phyloP scores from a whole-genome alignment of 257 asterid genomes.

The Ajuga chamaepitys region DNA sequence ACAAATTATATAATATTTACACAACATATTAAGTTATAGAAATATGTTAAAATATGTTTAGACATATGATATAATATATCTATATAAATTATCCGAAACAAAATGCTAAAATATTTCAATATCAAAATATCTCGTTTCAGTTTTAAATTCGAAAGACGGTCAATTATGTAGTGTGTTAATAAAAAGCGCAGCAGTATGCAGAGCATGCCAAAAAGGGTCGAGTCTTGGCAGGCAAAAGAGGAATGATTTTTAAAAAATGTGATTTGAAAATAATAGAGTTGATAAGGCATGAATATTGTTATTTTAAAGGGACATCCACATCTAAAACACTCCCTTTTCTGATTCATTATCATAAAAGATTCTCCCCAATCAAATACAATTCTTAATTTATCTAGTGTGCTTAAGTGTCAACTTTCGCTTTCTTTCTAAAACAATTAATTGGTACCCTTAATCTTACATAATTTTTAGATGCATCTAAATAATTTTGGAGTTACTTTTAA shows the following conservation, averaged over 20 bases:
- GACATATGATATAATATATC: too few relatives aligned
- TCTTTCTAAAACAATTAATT: constrained; percentile 13
- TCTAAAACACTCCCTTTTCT: constrained; percentile 8
- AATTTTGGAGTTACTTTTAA: not conserved
- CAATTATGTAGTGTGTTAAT: too few relatives aligned
- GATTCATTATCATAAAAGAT: constrained; percentile 17
- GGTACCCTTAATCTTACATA: too few relatives aligned
- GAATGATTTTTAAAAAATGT: constrained; percentile 4
- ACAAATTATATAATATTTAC: too few relatives aligned
- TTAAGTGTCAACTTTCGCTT: constrained; percentile 43
- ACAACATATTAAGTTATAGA: too few relatives aligned
- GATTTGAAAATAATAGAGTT: constrained; percentile 5
- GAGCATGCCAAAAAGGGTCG: not conserved
- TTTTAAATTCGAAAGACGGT: too few relatives aligned
- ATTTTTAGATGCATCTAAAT: too few relatives aligned
- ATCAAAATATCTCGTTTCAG: too few relatives aligned
- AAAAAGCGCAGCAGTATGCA: not conserved
- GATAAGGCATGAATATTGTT: constrained; percentile 5
- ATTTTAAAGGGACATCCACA: constrained; percentile 6
- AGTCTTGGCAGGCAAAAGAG: constrained; percentile 17
- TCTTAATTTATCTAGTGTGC: not conserved
- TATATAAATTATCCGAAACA: too few relatives aligned
- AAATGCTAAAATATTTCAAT: too few relatives aligned
- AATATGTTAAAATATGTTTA: too few relatives aligned
- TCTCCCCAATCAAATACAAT: constrained; percentile 17